Conservation (phyloP, 2,329 filamentous ascomycete species). For the Albophoma yamanashiensis region DNA sequence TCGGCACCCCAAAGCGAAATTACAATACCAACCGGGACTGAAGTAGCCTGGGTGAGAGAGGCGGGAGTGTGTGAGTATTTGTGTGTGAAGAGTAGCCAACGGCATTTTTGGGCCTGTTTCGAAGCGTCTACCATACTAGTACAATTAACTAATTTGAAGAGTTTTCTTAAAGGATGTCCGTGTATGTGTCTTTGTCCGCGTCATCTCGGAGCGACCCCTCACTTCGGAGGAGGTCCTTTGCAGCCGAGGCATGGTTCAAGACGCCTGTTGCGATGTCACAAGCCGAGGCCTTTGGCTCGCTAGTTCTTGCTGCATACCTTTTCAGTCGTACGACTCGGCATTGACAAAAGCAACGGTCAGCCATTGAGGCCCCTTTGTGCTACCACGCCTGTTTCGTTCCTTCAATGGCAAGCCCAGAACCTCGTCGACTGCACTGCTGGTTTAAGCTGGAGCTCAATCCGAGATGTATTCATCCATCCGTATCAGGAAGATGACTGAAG, state of each 20-base stretch:
- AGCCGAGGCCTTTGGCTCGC: neutral
- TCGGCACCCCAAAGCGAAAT: slow-evolving; percentile 31
- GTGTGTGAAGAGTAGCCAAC: neutral
- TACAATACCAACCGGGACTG: slow-evolving; percentile 19
- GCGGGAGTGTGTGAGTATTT: neutral
- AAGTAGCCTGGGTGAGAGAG: neutral
- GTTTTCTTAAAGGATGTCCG: neutral
- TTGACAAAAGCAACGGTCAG: neutral
- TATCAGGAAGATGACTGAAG: neutral
- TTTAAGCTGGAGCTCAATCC: neutral
- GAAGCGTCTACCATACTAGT: neutral
- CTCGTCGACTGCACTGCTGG: neutral
- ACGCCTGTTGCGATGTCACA: neutral
- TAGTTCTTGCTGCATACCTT: neutral
- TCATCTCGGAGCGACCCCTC: neutral
- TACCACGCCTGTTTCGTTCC: neutral
- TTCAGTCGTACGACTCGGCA: neutral
- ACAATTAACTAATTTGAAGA: neutral
- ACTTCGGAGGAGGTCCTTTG: neutral
- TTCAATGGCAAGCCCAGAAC: neutral
- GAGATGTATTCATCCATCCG: neutral
- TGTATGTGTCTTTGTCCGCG: neutral
- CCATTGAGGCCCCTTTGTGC: too few species aligned
- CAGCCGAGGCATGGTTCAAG: neutral
- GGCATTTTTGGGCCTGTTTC: neutral